Base-by-base conservation (phyloP, 805 yeast genomes). In the Kodamaea neixiangensis region DNA sequence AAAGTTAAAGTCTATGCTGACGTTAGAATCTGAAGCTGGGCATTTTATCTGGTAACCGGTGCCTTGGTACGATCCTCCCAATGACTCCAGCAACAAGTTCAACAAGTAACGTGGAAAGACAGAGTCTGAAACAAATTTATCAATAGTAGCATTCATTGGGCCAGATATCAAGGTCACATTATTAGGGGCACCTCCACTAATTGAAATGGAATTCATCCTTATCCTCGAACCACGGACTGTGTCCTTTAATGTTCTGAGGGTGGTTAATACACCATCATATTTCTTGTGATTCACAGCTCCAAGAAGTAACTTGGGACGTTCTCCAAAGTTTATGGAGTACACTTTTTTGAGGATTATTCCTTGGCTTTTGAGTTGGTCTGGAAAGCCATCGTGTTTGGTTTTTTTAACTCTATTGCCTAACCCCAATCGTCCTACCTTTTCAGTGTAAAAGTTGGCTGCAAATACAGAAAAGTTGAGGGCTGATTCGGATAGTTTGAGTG, bases 211-310 rank as follows among this genome's bases (percentile, higher is more conserved):
- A 3, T 34, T 3, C 17, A 34, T 14, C 17, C 17, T 7, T 14
- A 3, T 34, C 38, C 3, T 19, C n/a, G 13, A 5, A 38, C 13
- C 6, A 4, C n/a, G 7, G n/a, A 6, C 57, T 20, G 65, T 57
- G 20, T 20, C 14, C 3, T 82, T 82, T 50, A 80, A 69, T 37
- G 33, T 35, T 11, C 29, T 31, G 14, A 42, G 15, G 2, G 71
- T 58, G 18, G 54, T 57, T 54, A 77, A 60, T 1, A 56, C 60
- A 15, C 89, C 90, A 0, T 66, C 48, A 62, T 80, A 85, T 65
- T 85, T 86, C 38, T 79, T 75, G 52, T 77, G 79, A 59, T 87
- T 92, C 20, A 83, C 77, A 25, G 85, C 94, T 45, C 94, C 93
- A 5, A 25, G 31, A 69, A 87, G 87, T 43, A 87, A 63, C 17